A percentile compares a stretch with the other conserved stretches of the same genome.
phyloP scores from a whole-genome alignment of 2,329 filamentous ascomycete genomes.

The Neocucurbitaria cava region DNA sequence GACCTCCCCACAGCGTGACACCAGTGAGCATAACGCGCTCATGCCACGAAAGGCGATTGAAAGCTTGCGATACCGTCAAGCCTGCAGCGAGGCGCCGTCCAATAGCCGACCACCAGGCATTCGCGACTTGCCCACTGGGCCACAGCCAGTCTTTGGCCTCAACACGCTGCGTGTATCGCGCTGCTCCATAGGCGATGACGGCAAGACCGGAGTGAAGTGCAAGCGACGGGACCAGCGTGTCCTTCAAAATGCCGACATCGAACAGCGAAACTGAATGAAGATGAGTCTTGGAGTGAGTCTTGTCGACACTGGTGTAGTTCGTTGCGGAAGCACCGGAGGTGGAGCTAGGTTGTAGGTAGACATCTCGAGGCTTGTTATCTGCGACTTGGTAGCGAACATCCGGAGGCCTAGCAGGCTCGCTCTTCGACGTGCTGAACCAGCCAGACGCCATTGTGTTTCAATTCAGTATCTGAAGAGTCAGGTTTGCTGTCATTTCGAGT shows the following conservation, averaged over 20 bases:
- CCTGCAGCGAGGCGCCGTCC: constrained; percentile 59
- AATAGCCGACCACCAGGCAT: constrained; percentile 67
- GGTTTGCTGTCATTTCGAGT: constrained; percentile 4
- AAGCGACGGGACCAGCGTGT: constrained; percentile 62
- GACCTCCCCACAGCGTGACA: constrained; percentile 64
- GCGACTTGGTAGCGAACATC: constrained; percentile 41
- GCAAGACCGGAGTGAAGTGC: constrained; percentile 61
- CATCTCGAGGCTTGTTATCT: constrained; percentile 41
- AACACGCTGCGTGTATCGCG: constrained; percentile 60
- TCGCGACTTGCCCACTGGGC: constrained; percentile 62
- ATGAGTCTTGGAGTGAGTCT: constrained; percentile 42
- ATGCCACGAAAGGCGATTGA: constrained; percentile 58
- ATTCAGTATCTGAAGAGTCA: constrained; percentile 1
- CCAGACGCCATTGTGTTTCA: constrained; percentile 32
- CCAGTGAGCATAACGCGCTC: constrained; percentile 64
- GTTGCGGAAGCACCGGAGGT: constrained; percentile 21
- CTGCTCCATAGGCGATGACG: constrained; percentile 59
- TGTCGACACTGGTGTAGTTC: constrained; percentile 28
- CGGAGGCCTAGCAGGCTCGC: constrained; percentile 28
- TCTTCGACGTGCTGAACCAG: constrained; percentile 36
- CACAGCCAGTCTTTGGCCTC: constrained; percentile 69
- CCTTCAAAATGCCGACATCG: constrained; percentile 60
- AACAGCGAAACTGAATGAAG: constrained; percentile 41
- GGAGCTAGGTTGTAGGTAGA: constrained; percentile 38
- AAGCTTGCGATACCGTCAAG: constrained; percentile 56